Base-by-base conservation (phyloP, 1,284 basidiomycete genomes). In the Naganishia sp. region DNA sequence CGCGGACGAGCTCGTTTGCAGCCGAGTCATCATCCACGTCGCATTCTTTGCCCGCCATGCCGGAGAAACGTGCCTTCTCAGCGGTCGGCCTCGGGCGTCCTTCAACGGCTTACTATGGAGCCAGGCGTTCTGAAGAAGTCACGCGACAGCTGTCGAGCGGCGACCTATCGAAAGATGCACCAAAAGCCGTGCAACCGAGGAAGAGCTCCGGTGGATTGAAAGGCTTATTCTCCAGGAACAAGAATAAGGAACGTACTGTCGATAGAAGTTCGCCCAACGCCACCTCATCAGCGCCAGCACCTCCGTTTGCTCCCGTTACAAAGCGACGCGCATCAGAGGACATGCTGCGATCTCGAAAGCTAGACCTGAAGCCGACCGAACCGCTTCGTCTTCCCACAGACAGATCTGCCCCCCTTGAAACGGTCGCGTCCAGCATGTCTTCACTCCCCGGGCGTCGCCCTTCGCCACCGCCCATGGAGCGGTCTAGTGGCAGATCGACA, bases 131-230 rank as follows among this genome's bases (percentile, higher is more conserved):
- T 9, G 57, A 56, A 36, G 54, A 63, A n/a, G 43, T 55, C 45
- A 31, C 39, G 11, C 57, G 57, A 11, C 46, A 61, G 21, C 33
- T 59, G 15, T 59, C 45, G 18, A 48, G 56, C 33, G 36, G 56
- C 13, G 56, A 59, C 21, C 23, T 50, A 9, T 50, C 57, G 5
- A 50, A 36, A 2, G 48, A 61, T 42, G 31, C 28, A 39, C 39
- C 55, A 16, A 53, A 49, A n/a, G 39, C 49, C 6, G 53, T 61
- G 13, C 59, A 69, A 18, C 28, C 42, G 1, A 76, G 77, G 68
- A 80, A 79, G 71, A 75, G 74, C 60, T 77, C 77, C 2, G 78
- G 77, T 13, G 78, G 77, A 1, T 61, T 80, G 16, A 75, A 76
- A 54, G 75, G 73, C 9, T 64, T 80, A 50, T 80, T 80, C 71